phyloP scores from a whole-genome alignment of 2,329 filamentous ascomycete genomes.

The Paraphoma chrysanthemicola region DNA sequence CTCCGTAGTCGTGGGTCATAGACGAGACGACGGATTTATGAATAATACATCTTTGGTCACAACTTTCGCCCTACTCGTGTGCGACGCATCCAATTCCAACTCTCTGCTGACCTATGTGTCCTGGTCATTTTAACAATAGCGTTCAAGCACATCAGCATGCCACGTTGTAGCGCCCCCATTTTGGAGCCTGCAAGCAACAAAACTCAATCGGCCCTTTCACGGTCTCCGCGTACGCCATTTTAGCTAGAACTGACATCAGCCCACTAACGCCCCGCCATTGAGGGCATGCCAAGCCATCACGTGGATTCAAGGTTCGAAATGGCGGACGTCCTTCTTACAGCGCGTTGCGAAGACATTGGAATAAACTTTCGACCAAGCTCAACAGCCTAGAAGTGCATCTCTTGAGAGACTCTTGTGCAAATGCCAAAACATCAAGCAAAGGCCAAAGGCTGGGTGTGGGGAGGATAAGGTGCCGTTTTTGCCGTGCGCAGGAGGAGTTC shows the following conservation, averaged over 20 bases:
- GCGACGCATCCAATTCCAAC: too few species aligned
- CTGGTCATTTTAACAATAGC: too few species aligned
- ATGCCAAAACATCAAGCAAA: conserved; percentile 13
- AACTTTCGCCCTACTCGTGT: too few species aligned
- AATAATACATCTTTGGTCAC: too few species aligned
- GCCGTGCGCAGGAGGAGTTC: neutral
- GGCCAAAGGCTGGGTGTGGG: neutral
- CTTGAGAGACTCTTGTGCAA: neutral
- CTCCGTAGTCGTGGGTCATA: neutral
- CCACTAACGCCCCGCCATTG: neutral
- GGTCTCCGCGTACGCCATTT: neutral
- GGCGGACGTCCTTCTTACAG: neutral
- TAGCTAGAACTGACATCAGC: neutral
- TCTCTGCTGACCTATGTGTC: too few species aligned
- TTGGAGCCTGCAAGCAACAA: too few species aligned
- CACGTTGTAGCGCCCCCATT: too few species aligned
- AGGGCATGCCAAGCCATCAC: neutral
- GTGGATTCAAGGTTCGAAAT: too few species aligned
- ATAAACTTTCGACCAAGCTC: conserved; percentile 8
- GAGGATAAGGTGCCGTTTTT: conserved; percentile 5
- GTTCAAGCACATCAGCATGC: too few species aligned
- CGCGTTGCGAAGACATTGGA: neutral
- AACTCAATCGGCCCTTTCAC: neutral
- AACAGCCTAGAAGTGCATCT: neutral
- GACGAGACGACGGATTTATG: too few species aligned